phyloP scores from a whole-genome alignment of 225 moss, liverwort and hornwort species.

The Neckera pumila region DNA sequence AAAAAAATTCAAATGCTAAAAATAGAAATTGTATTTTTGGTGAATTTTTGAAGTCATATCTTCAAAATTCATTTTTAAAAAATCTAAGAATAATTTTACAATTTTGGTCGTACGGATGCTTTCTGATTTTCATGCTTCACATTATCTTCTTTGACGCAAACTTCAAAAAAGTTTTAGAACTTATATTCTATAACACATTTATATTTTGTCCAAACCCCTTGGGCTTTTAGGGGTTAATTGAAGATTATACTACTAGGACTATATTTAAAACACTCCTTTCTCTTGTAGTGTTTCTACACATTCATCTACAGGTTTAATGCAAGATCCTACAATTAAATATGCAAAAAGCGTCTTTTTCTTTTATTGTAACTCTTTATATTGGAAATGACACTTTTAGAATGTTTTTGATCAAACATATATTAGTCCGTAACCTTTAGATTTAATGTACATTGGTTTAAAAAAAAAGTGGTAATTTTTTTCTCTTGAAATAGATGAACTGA shows the following conservation, averaged over 20 bases:
- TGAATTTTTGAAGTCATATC: neutral
- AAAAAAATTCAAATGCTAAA: neutral
- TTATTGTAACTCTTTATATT: neutral
- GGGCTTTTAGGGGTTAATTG: too few species aligned
- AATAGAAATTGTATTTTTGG: too few species aligned
- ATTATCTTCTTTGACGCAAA: neutral
- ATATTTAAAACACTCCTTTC: too few species aligned
- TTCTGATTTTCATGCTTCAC: neutral
- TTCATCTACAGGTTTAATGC: neutral
- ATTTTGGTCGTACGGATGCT: accelerated
- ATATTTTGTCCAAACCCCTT: too few species aligned
- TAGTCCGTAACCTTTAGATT: neutral
- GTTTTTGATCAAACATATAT: neutral
- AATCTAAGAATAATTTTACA: neutral
- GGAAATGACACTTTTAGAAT: neutral
- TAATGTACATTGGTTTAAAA: neutral
- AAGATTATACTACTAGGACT: too few species aligned
- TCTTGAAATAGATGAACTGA: too few species aligned
- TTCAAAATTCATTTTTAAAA: accelerated
- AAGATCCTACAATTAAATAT: neutral
- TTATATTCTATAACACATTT: too few species aligned
- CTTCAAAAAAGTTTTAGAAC: too few species aligned
- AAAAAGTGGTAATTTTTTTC: too few species aligned
- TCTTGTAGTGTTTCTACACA: too few species aligned
- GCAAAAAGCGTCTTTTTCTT: neutral